A percentile compares a stretch with the other conserved stretches of the same genome.
These are phyloP conservation scores for Coemansia reversa DNA, from an alignment of 192 early-diverging fungal species.

Conservation along the genomic window DNA sequence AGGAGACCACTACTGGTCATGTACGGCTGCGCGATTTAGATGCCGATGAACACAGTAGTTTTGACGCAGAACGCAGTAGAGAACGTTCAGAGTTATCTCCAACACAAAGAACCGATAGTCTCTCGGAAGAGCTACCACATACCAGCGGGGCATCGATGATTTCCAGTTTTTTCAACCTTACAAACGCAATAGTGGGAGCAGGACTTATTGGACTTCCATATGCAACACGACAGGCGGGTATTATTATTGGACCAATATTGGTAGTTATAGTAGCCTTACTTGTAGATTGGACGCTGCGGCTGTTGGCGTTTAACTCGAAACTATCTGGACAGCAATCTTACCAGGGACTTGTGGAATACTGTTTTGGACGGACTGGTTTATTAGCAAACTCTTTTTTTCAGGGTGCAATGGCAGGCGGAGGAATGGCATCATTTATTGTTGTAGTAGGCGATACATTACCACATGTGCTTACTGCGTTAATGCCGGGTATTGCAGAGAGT, in stretches of 20 bases:
- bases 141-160: constrained; percentile 40
- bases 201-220: constrained; percentile 85
- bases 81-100: constrained; percentile 5
- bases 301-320: constrained; percentile 74
- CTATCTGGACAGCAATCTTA: constrained; percentile 77
- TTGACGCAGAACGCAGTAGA: constrained; percentile 10
- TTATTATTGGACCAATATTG: constrained; percentile 57
- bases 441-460: constrained; percentile 87
- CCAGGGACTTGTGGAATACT: constrained; percentile 78
- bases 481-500: constrained; percentile 58
- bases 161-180: constrained; percentile 74
- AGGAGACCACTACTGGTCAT: neutral
- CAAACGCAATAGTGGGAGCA: constrained; percentile 92
- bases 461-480: constrained; percentile 70
- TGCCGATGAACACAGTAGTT: constrained; percentile 5
- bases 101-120: neutral
- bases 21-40: constrained; percentile 7
- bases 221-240: constrained; percentile 78
- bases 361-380: constrained; percentile 77
- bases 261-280: constrained; percentile 55
- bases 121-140: constrained; percentile 1
- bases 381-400: constrained; percentile 84
- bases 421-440: constrained; percentile 56
- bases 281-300: constrained; percentile 75
- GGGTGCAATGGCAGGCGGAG: constrained; percentile 92